Evolutionary conservation across 768 basidiomycete species (phyloP).

Genomic region (Amanita jacksonii): DNA sequence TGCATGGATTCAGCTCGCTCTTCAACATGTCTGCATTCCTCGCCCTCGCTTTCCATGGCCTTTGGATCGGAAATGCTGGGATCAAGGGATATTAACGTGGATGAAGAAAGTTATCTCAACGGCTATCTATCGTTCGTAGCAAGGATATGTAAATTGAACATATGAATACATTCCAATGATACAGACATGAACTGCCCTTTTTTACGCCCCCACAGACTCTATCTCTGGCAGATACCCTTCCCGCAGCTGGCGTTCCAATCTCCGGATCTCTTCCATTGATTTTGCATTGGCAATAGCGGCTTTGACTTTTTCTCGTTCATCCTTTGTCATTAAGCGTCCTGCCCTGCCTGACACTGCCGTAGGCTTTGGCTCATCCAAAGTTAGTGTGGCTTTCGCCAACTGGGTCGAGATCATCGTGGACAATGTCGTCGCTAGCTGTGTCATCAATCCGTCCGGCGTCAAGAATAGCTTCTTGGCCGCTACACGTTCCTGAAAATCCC

Average conservation of each 20-base stretch:
- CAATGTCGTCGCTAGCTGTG: conserved; percentile 70
- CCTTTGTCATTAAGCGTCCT: conserved; percentile 83
- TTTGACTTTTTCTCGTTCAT: conserved; percentile 82
- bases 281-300: conserved; percentile 86
- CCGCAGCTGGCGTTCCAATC: conserved; percentile 69
- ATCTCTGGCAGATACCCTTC: conserved; percentile 79
- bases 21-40: conserved; percentile 55
- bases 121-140: background rate
- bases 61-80: conserved; percentile 57
- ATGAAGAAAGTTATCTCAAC: background rate
- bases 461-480: conserved; percentile 67
- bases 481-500: conserved; percentile 62
- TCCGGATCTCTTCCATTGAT: conserved; percentile 82
- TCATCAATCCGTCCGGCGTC: conserved; percentile 70
- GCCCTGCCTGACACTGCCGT: conserved; percentile 51
- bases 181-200: conserved; percentile 4
- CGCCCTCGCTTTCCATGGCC: conserved; percentile 55
- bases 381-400: conserved; percentile 50
- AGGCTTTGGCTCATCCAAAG: conserved; percentile 72
- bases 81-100: conserved; percentile 27
- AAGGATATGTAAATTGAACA: conserved; percentile 5
- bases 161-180: conserved; percentile 2
- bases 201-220: conserved; percentile 70
- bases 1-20: conserved; percentile 64
- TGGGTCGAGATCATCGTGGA: conserved; percentile 64